These are phyloP conservation scores for Aspergillus affinis DNA, from an alignment of 495 filamentous ascomycete genomes.

Conservation along the genomic window DNA sequence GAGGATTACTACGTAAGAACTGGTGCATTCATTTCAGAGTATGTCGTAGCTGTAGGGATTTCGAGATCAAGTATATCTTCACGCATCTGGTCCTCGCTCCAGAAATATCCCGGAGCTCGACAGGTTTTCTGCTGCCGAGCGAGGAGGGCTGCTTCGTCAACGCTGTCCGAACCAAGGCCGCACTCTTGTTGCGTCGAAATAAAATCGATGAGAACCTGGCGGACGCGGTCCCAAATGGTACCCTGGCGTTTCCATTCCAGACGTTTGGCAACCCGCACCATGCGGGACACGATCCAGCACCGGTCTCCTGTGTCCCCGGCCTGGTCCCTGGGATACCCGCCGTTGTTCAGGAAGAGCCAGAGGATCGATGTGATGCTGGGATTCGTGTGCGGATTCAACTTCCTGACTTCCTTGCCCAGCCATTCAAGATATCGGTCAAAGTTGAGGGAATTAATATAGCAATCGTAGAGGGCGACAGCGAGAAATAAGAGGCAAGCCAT, in stretches of 20 bases:
- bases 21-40: slow-evolving; percentile 12
- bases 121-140: slow-evolving; percentile 20
- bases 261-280: slow-evolving; percentile 29
- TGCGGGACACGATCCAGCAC: slow-evolving; percentile 32
- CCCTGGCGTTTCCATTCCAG: slow-evolving; percentile 31
- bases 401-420: slow-evolving; percentile 22
- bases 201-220: slow-evolving; percentile 24
- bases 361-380: slow-evolving; percentile 29
- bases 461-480: slow-evolving; percentile 25
- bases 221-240: slow-evolving; percentile 29
- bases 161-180: slow-evolving; percentile 20
- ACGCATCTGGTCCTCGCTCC: slow-evolving; percentile 28
- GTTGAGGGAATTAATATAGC: slow-evolving; percentile 21
- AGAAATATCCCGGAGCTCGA: slow-evolving; percentile 19
- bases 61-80: slow-evolving; percentile 22
- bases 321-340: slow-evolving; percentile 20
- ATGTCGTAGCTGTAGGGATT: slow-evolving; percentile 6
- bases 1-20: slow-evolving; percentile 21
- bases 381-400: slow-evolving; percentile 21
- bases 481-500: slow-evolving; percentile 32
- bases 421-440: slow-evolving; percentile 27
- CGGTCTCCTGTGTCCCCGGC: slow-evolving; percentile 19
- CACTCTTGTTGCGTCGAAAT: slow-evolving; percentile 29
- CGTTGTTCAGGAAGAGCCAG: slow-evolving; percentile 30
- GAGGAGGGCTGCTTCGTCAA: slow-evolving; percentile 20